These are phyloP conservation scores for Plasmodium vivax DNA, from an alignment of 169 alveolate genomes.

Conservation along the genomic window DNA sequence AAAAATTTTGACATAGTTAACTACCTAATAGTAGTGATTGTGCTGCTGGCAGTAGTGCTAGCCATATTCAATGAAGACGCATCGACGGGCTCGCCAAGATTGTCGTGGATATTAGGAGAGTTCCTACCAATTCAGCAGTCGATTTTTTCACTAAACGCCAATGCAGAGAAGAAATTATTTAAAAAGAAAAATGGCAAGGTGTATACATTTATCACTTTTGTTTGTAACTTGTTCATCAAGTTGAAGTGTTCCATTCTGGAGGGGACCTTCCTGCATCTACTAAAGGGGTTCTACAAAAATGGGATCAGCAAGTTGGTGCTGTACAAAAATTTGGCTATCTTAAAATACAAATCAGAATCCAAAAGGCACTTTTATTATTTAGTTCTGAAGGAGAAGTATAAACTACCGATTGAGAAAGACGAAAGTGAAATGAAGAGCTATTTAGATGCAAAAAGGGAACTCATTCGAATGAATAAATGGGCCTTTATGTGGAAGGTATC, in stretches of 20 bases:
- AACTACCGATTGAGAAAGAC: constrained; percentile 76
- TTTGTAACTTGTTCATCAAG: constrained; percentile 14
- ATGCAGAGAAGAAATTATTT: constrained; percentile 28
- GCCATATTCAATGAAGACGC: constrained; percentile 74
- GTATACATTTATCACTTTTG: constrained; percentile 13
- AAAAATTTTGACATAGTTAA: constrained; percentile 39
- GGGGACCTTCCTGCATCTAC: constrained; percentile 3
- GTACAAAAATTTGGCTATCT: constrained; percentile 25
- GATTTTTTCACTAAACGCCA: constrained; percentile 44
- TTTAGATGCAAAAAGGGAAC: constrained; percentile 79
- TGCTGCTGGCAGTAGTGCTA: constrained; percentile 43
- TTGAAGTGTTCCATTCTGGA: constrained; percentile 18
- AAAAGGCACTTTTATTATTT: constrained; percentile 80
- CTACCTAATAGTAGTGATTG: constrained; percentile 59
- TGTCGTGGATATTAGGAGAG: constrained; percentile 75
- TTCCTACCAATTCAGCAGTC: constrained; percentile 71
- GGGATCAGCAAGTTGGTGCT: constrained; percentile 4
- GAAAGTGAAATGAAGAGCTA: constrained; percentile 81
- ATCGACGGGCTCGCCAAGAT: constrained; percentile 69
- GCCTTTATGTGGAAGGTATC: constrained; percentile 81
- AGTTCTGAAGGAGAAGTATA: constrained; percentile 73
- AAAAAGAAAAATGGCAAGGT: constrained; percentile 38
- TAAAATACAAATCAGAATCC: constrained; percentile 74
- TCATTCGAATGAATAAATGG: constrained; percentile 77
- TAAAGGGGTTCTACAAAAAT: constrained; percentile 3